Evolutionary conservation across 2,329 filamentous ascomycete genomes (phyloP), one percentile per base, ranked within the genome.

Genomic region (Rosellinia necatrix): DNA sequence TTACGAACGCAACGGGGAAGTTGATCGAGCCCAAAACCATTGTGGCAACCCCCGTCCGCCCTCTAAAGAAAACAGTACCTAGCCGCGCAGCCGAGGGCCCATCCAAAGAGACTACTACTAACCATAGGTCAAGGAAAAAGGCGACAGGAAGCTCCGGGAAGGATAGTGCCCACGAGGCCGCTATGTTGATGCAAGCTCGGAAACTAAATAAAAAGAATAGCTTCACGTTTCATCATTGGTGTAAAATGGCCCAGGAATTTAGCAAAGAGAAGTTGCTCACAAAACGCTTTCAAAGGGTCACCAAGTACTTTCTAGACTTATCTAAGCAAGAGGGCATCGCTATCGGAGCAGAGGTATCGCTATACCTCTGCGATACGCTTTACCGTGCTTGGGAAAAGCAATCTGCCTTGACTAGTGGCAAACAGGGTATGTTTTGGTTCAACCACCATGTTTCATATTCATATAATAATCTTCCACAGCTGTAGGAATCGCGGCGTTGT

Each of bases 1-100:
- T 91, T 42, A 89, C 86, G 0, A 87, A 85, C 53, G 77, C 83
- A 0, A 75, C 79, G 2, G 87, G 86, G 3, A 88, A 85, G 60
- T 75, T 74, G 2, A 76, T 90, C 4, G 78, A 87, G 21, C 86
- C 86, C 0, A 86, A 90, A 67, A 82, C 76, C 3, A 81, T 91
- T 44, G 80, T 87, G 1, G 78, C 82, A 40, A 17, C 24, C 3
- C 13, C 49, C 35, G 27, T 35, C 12, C 2, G 7, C 2, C 8
- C 30, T 3, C 47, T 54, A 19, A 68, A 46, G 40, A 46, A 22
- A 54, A 50, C n/a, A 29, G 2, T 21, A n/a, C 2, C 32, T 6
- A 41, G 15, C 2, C 49, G 34, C 6, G 37, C 43, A 1, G 15
- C 41, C n/a, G 58, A 54, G 29, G 63, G 66, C 13, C 17, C 21